Percentiles rank a stretch among this genome's conserved stretches.
These are phyloP conservation scores for Cucurbita ficifolia DNA, from an alignment of 306 rosid genomes.

Conservation along the genomic window DNA sequence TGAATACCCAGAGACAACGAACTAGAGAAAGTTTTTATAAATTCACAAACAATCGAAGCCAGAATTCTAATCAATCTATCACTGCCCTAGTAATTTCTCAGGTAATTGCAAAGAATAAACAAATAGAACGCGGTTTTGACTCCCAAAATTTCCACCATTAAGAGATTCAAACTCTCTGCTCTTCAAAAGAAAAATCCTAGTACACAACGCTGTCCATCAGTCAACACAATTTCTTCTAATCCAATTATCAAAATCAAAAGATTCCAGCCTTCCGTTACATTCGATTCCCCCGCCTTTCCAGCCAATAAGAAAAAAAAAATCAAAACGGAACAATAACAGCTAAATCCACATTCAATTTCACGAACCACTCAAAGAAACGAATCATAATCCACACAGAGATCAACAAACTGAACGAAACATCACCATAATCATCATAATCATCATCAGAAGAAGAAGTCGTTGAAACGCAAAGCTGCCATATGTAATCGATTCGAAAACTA, in stretches of 20 bases:
- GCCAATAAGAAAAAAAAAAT: slow-evolving; percentile 11
- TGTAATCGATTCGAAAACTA: slow-evolving; percentile 9
- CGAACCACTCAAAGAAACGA: not conserved
- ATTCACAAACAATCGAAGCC: not conserved
- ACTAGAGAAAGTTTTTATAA: not conserved
- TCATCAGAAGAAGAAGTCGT: not conserved
- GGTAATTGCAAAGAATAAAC: not conserved
- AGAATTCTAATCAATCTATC: not conserved
- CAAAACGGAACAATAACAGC: not conserved
- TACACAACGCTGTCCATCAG: slow-evolving; percentile 5
- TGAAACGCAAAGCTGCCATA: not conserved
- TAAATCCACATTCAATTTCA: slow-evolving; percentile 13
- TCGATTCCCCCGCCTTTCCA: slow-evolving; percentile 20
- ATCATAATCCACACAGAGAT: not conserved
- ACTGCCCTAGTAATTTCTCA: not conserved
- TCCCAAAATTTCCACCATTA: slow-evolving; percentile 1
- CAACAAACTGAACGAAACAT: not conserved
- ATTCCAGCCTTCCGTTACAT: slow-evolving; percentile 15
- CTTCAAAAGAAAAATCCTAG: slow-evolving; percentile 9
- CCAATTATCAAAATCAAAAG: slow-evolving; percentile 13
- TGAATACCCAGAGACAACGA: not conserved
- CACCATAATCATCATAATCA: too few species aligned
- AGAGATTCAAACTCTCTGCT: slow-evolving; percentile 12
- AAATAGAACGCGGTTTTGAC: slow-evolving; percentile 5
- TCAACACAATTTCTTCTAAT: slow-evolving; percentile 7